Evolutionary conservation across 2,329 filamentous ascomycete species (phyloP).

Genomic region (Diplocarpon mali): DNA sequence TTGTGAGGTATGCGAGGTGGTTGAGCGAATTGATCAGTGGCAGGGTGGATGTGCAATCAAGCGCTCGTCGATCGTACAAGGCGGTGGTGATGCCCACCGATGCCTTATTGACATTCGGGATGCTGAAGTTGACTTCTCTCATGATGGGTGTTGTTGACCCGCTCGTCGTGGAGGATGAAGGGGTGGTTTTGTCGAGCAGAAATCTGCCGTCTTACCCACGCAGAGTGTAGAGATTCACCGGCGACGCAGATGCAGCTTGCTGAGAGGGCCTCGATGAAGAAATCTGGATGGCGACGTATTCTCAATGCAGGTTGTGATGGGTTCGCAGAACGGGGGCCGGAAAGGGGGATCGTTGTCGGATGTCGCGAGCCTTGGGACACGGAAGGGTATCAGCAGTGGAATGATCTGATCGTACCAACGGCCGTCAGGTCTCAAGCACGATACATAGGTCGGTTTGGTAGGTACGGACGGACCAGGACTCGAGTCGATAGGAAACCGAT

Average conservation of each 20-base stretch:
- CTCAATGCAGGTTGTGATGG: slow-evolving; percentile 13
- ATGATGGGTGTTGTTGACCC: slow-evolving; percentile 45
- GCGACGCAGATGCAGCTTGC: slow-evolving; percentile 13
- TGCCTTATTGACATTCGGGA: slow-evolving; percentile 98
- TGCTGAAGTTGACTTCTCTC: slow-evolving; percentile 99
- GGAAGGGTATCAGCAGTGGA: slow-evolving; percentile 7
- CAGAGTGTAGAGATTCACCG: slow-evolving; percentile 6
- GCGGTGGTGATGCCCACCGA: slow-evolving; percentile 97
- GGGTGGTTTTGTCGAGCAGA: slow-evolving; percentile 8
- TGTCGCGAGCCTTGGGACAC: slow-evolving; percentile 18
- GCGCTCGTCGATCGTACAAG: slow-evolving; percentile 90
- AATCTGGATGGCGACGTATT: slow-evolving; percentile 5
- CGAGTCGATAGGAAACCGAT: slow-evolving; percentile 8
- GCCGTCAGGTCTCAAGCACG: slow-evolving; percentile 9
- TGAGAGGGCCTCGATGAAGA: slow-evolving; percentile 8
- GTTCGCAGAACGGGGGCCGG: slow-evolving; percentile 10
- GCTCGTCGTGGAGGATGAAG: background rate
- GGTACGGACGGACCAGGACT: slow-evolving; percentile 2
- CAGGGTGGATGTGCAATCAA: slow-evolving; percentile 95
- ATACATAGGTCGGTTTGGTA: slow-evolving; percentile 1
- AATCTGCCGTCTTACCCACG: slow-evolving; percentile 12
- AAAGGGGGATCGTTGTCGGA: slow-evolving; percentile 12
- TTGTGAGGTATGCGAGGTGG: slow-evolving; percentile 95
- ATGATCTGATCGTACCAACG: slow-evolving; percentile 17
- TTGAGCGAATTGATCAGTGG: slow-evolving; percentile 98